Percentiles rank a stretch among this genome's conserved stretches.
These are phyloP conservation scores for Malbranchea zuffiana DNA, from an alignment of 2,329 filamentous ascomycete genomes.

Conservation along the genomic window DNA sequence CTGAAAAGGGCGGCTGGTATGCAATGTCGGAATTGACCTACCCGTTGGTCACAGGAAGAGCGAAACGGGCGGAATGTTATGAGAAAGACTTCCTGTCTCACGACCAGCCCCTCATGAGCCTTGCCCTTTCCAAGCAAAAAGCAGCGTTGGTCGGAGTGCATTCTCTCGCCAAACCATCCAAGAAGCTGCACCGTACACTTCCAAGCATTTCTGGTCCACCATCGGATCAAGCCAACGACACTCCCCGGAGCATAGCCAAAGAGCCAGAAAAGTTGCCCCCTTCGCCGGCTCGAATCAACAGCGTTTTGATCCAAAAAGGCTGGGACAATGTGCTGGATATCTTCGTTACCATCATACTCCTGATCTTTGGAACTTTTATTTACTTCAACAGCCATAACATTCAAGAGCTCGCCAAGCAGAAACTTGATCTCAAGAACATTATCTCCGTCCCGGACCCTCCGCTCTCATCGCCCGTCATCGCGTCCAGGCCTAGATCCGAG, in stretches of 20 bases:
- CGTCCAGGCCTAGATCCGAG: not conserved
- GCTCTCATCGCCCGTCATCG: slow-evolving; percentile 7
- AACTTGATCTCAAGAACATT: slow-evolving; percentile 37
- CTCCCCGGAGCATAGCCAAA: slow-evolving; percentile 27
- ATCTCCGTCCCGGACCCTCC: slow-evolving; percentile 22
- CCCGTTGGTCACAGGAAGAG: slow-evolving; percentile 67
- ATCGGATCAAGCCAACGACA: slow-evolving; percentile 27
- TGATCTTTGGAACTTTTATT: slow-evolving; percentile 33
- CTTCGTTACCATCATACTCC: slow-evolving; percentile 31
- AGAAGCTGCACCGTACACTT: slow-evolving; percentile 26
- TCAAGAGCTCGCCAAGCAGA: slow-evolving; percentile 33
- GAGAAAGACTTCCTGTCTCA: slow-evolving; percentile 38
- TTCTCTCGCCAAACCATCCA: slow-evolving; percentile 43
- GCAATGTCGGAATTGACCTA: slow-evolving; percentile 80
- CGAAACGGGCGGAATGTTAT: slow-evolving; percentile 47
- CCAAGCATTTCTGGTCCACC: slow-evolving; percentile 37
- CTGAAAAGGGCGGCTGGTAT: slow-evolving; percentile 81
- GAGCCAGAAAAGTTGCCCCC: slow-evolving; percentile 29
- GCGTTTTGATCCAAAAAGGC: slow-evolving; percentile 37
- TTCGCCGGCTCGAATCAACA: slow-evolving; percentile 29
- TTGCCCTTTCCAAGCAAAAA: slow-evolving; percentile 40
- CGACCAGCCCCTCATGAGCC: slow-evolving; percentile 29
- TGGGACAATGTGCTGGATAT: slow-evolving; percentile 38
- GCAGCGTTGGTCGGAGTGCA: slow-evolving; percentile 63
- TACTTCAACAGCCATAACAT: slow-evolving; percentile 35